Percentiles rank a stretch among this genome's conserved stretches.
These are phyloP conservation scores for Colletotrichum tamarilloi DNA, from an alignment of 2,329 filamentous ascomycete genomes.

Conservation along the genomic window DNA sequence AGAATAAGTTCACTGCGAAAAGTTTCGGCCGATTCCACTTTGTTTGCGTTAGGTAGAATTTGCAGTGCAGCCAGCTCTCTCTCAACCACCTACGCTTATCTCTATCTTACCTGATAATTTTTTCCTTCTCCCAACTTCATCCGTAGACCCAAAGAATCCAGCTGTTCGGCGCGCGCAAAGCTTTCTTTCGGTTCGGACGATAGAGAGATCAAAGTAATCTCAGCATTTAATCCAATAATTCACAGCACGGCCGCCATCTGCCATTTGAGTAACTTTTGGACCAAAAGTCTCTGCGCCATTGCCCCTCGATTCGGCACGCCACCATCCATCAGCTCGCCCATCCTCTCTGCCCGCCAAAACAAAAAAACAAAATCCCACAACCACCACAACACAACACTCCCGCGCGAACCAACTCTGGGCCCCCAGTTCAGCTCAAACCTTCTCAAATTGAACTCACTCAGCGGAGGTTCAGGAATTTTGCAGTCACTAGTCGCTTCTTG, in stretches of 20 bases:
- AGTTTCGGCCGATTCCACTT: conserved; percentile 32
- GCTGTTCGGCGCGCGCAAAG: conserved; percentile 2
- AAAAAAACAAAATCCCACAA: too few species aligned
- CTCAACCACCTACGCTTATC: not conserved
- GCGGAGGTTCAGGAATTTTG: conserved; percentile 5
- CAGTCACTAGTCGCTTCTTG: conserved; percentile 1
- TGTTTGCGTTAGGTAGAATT: conserved; percentile 25
- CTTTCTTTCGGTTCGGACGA: conserved; percentile 12
- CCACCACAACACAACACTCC: not conserved
- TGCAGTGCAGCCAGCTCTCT: conserved; percentile 10
- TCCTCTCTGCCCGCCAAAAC: not conserved
- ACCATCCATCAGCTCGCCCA: conserved; percentile 2
- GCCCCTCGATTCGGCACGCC: conserved; percentile 31
- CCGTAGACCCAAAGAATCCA: not conserved
- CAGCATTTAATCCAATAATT: conserved; percentile 10
- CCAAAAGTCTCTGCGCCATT: conserved; percentile 14
- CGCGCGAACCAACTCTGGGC: not conserved
- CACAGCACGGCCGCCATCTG: conserved; percentile 14
- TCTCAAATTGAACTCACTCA: not conserved
- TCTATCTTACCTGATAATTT: not conserved
- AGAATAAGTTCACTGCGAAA: conserved; percentile 23
- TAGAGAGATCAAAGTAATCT: conserved; percentile 13
- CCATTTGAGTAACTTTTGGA: conserved; percentile 7
- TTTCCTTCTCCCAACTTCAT: not conserved
- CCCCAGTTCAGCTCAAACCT: not conserved